Base-by-base conservation (phyloP, 208 protist genomes). In the Trypanosoma melophagium region DNA sequence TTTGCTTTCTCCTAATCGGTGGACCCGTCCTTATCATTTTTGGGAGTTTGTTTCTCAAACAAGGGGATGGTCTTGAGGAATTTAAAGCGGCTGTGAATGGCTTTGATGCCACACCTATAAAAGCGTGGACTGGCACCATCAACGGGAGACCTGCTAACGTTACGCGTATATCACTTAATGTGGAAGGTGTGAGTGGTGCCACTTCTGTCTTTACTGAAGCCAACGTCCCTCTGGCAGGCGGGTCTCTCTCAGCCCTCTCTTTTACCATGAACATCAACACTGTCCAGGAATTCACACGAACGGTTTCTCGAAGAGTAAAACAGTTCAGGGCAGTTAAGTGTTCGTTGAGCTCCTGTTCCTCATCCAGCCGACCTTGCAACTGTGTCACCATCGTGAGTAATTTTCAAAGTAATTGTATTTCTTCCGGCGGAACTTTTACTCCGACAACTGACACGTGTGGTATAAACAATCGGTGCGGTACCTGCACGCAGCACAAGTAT, bases 1-100 rank as follows among this genome's bases (percentile, higher is more conserved):
- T 40, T n/a, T 67, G 59, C 31, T 74, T 53, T 52, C 60, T 74
- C 17, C 1, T 74, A 14, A 67, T 74, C 16, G 51, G 59, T 45
- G 60, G 68, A 2, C 60, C 68, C 25, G 60, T 60, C 0, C 68
- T 74, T 22, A 66, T 74, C 28, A 50, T 58, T 52, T 4, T 66
- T 1, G 68, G 68, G 12, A 40, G 16, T 24, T 16, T 66, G n/a
- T 35, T 66, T 44, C 21, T 72, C 40, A 47, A 4, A 2, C 8
- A 56, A 38, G 14, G 35, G 0, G 58, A 66, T 28, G 19, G 9
- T 17, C 21, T 7, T 13, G 38, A 64, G 14, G 41, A 57, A 2
- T 72, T 60, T 38, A 64, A 59, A 10, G 22, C 64, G n/a, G 58
- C 67, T 3, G 58, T 72, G 67, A 66, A 60, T 19, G 38, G 25